Evolutionary conservation across 192 early-diverging fungal genomes (phyloP).

Genomic region (Backusella circina): DNA sequence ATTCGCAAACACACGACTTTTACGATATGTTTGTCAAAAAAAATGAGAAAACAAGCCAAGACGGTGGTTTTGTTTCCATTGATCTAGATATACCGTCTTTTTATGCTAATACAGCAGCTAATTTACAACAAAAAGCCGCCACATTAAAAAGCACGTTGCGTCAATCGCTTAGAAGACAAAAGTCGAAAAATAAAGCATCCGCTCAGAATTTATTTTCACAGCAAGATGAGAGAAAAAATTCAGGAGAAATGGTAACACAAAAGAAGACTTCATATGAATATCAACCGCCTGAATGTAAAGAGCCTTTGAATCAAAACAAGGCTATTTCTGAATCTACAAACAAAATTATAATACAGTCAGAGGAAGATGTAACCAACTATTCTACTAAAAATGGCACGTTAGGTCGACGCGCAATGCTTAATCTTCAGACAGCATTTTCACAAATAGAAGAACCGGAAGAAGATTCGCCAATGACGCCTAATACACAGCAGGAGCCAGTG

Average conservation of each 20-base stretch:
- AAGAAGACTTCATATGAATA: not conserved
- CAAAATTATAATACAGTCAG: not conserved
- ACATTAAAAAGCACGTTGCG: constrained; percentile 14
- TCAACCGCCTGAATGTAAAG: not conserved
- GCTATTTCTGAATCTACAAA: not conserved
- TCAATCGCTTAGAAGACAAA: constrained; percentile 14
- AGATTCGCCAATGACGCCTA: not conserved
- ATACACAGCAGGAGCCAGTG: constrained; percentile 3
- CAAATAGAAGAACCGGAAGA: not conserved
- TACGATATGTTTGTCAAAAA: constrained; percentile 11
- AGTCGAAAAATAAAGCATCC: not conserved
- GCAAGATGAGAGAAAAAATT: not conserved
- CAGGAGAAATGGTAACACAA: not conserved
- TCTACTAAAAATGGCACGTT: not conserved
- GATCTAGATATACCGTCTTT: constrained; percentile 2
- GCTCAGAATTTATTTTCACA: constrained; percentile 6
- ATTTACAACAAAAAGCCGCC: constrained; percentile 20
- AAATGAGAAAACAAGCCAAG: not conserved
- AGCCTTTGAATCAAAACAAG: not conserved
- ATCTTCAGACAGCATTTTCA: not conserved
- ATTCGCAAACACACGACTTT: constrained; percentile 9
- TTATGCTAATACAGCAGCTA: constrained; percentile 1
- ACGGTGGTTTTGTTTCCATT: not conserved
- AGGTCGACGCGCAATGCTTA: not conserved
- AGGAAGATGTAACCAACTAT: not conserved